Conservation (phyloP, 495 filamentous ascomycete species). For the Sabuloglossum arenarium region DNA sequence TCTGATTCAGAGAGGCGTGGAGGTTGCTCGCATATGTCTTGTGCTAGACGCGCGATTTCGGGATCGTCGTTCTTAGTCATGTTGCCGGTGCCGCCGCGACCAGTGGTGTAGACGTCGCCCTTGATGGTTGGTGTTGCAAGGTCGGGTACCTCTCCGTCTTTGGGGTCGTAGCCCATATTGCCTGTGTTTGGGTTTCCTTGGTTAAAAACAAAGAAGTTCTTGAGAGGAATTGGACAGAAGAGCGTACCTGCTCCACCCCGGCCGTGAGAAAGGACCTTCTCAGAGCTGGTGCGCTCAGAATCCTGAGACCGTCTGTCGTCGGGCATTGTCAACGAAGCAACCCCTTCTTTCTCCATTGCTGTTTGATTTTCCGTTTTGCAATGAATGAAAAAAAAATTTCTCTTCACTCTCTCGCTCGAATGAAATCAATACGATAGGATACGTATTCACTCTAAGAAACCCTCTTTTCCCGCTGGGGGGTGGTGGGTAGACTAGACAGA, state of each 20-base stretch:
- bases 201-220: neutral
- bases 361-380: too few relatives aligned
- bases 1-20: neutral
- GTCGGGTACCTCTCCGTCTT: slow-evolving; percentile 27
- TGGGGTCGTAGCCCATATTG: slow-evolving; percentile 46
- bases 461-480: too few relatives aligned
- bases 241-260: slow-evolving; percentile 32
- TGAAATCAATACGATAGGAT: too few relatives aligned
- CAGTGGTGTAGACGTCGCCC: slow-evolving; percentile 62
- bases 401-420: too few relatives aligned
- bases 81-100: slow-evolving; percentile 50
- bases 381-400: too few relatives aligned
- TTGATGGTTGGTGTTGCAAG: slow-evolving; percentile 72
- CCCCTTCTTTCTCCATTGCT: too few relatives aligned
- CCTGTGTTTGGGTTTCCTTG: slow-evolving; percentile 21
- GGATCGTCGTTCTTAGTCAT: slow-evolving; percentile 46
- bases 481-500: too few relatives aligned
- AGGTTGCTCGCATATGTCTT: slow-evolving; percentile 37
- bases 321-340: neutral
- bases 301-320: neutral
- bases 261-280: slow-evolving; percentile 23
- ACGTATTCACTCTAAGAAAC: too few relatives aligned
- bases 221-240: neutral
- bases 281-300: neutral
- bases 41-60: slow-evolving; percentile 50